Base-by-base conservation (phyloP, 768 basidiomycete species). In the Hericium rajendrae region DNA sequence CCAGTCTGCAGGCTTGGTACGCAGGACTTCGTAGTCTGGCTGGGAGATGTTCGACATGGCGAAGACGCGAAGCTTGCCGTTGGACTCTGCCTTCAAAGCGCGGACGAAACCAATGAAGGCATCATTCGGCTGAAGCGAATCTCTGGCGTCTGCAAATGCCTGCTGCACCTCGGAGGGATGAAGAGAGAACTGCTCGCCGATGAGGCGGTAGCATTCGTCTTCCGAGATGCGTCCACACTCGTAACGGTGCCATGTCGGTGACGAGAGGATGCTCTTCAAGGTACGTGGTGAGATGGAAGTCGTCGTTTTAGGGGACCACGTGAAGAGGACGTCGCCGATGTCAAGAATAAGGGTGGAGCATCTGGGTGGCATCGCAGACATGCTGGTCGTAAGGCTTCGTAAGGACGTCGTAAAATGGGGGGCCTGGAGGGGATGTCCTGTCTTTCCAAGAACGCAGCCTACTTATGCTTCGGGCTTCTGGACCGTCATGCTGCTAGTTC, bases 1-100 rank as follows among this genome's bases (percentile, higher is more conserved):
- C 76, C 78, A 83, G 58, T 79, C 76, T 9, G 71, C 77, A 4
- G 71, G 66, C 38, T 73, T 79, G n/a, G 68, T 72, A 48, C 67
- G 73, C 15, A 82, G 70, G 3, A 76, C 70, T 41, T 70, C 70
- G 62, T 74, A 80, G 61, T 83, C 81, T 9, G 78, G 78, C 0
- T 70, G 61, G 16, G 81, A 80, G 26, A 84, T 82, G 66, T 84
- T 84, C 38, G 79, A 81, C 78, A 82, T 80, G 37, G 80, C 81
- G 53, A 76, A 80, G 38, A 83, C 72, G 13, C 66, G 70, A 1
- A 80, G 65, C 6, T 64, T 54, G 18, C 66, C 68, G 11, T 68
- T 56, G 2, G 71, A 69, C 56, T 74, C 68, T 6, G 61, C 59
- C 59, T 77, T 78, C 43, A 83, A 69, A 51, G 79, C 73, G 2